Percentiles rank a stretch among this genome's conserved stretches.
phyloP scores from a whole-genome alignment of 257 asterid species.

The Gentiana macrophylla region DNA sequence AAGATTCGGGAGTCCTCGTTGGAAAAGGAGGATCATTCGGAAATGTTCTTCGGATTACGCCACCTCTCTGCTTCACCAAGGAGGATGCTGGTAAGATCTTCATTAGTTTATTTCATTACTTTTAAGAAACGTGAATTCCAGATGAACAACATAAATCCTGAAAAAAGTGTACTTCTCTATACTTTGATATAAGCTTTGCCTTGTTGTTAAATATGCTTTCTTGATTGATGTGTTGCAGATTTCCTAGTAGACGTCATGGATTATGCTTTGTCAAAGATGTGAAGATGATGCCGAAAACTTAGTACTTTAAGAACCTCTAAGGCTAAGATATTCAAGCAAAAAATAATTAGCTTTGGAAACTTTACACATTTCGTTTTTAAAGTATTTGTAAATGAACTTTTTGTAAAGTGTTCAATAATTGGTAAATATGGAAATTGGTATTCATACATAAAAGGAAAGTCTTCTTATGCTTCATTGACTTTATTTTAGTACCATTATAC shows the following conservation, averaged over 20 bases:
- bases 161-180: neutral
- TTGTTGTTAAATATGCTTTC: neutral
- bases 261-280: slow-evolving; percentile 24
- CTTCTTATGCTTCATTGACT: too few relatives aligned
- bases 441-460: too few relatives aligned
- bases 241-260: slow-evolving; percentile 32
- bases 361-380: too few relatives aligned
- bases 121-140: neutral
- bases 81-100: slow-evolving; percentile 47
- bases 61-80: slow-evolving; percentile 58
- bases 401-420: too few relatives aligned
- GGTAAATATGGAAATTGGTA: too few relatives aligned
- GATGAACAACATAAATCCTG: too few relatives aligned
- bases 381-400: too few relatives aligned
- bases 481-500: too few relatives aligned
- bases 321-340: too few relatives aligned
- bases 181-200: neutral
- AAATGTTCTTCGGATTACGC: slow-evolving; percentile 67
- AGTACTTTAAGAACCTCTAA: neutral
- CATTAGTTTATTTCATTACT: neutral
- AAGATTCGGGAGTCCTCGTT: slow-evolving; percentile 56
- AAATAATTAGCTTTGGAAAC: too few relatives aligned
- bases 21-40: slow-evolving; percentile 73
- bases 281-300: slow-evolving; percentile 4
- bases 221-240: slow-evolving; percentile 13